Evolutionary conservation across 2,329 filamentous ascomycete species (phyloP).

Genomic region (Phaeosphaeria sp.): DNA sequence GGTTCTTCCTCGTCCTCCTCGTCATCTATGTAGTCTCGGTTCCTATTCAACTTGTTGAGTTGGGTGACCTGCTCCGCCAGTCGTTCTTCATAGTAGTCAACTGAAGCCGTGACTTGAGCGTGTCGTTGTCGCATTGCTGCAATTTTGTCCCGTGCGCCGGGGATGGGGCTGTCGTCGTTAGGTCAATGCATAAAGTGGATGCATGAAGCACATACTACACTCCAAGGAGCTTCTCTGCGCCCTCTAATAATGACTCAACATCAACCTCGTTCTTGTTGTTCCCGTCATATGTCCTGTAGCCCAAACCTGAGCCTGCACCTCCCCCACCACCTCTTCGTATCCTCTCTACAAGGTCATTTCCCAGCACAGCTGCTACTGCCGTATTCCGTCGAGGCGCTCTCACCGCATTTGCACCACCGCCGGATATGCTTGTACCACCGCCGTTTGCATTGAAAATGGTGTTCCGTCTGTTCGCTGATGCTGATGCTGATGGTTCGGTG

Average conservation of each 20-base stretch:
- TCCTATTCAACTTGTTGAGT: slow-evolving; percentile 72
- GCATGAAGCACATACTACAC: slow-evolving; percentile 71
- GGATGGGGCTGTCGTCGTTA: slow-evolving; percentile 64
- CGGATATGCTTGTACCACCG: slow-evolving; percentile 38
- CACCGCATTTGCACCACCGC: slow-evolving; percentile 50
- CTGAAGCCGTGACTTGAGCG: slow-evolving; percentile 72
- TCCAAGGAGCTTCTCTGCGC: slow-evolving; percentile 86
- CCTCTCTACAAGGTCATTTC: slow-evolving; percentile 82
- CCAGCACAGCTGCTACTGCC: slow-evolving; percentile 87
- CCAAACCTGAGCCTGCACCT: slow-evolving; percentile 58
- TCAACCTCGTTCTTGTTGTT: slow-evolving; percentile 75
- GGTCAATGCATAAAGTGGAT: not conserved
- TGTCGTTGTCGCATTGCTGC: slow-evolving; percentile 73
- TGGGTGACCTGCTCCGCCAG: slow-evolving; percentile 79
- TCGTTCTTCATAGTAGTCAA: slow-evolving; percentile 79
- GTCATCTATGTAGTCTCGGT: slow-evolving; percentile 64
- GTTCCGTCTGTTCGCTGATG: slow-evolving; percentile 51
- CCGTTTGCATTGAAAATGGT: slow-evolving; percentile 55
- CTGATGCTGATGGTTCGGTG: slow-evolving; percentile 52
- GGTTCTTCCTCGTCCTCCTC: slow-evolving; percentile 55
- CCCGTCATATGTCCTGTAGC: slow-evolving; percentile 50
- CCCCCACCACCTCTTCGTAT: slow-evolving; percentile 68
- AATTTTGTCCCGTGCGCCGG: slow-evolving; percentile 80
- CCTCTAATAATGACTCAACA: slow-evolving; percentile 81
- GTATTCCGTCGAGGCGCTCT: slow-evolving; percentile 72